Percentiles rank a stretch among this genome's conserved stretches.
Conservation (phyloP, 2,329 filamentous ascomycete genomes). For the Zasmidium citrigriseum region DNA sequence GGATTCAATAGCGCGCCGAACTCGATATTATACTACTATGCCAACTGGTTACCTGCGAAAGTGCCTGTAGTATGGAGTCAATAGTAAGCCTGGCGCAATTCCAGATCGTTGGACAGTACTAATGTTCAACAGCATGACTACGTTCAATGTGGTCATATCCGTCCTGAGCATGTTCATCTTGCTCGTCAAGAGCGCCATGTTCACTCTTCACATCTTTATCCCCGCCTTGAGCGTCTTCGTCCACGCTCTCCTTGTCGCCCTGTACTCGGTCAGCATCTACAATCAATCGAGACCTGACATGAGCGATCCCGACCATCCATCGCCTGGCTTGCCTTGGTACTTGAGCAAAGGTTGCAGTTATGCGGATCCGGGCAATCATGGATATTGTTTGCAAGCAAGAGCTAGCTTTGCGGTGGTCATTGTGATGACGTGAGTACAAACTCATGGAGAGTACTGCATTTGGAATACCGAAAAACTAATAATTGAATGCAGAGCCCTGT, state of each 20-base stretch:
- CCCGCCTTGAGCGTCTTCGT: slow-evolving; percentile 64
- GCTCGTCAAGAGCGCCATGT: slow-evolving; percentile 67
- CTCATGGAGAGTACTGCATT: neutral
- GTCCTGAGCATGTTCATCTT: slow-evolving; percentile 76
- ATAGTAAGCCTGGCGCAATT: slow-evolving; percentile 55
- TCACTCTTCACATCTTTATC: slow-evolving; percentile 70
- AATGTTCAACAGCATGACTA: slow-evolving; percentile 61
- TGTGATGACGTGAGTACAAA: slow-evolving; percentile 68
- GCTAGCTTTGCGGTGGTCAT: slow-evolving; percentile 64
- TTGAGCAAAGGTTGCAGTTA: slow-evolving; percentile 65
- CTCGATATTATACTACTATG: slow-evolving; percentile 70
- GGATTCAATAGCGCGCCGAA: slow-evolving; percentile 74
- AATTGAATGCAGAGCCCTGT: slow-evolving; percentile 54
- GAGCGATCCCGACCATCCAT: slow-evolving; percentile 63
- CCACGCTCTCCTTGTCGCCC: slow-evolving; percentile 58
- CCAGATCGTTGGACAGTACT: slow-evolving; percentile 5
- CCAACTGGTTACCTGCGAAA: slow-evolving; percentile 65
- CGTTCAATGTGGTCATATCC: slow-evolving; percentile 75
- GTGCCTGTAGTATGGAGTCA: slow-evolving; percentile 72
- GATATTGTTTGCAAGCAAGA: slow-evolving; percentile 69
- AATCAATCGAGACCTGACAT: slow-evolving; percentile 74
- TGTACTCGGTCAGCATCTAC: slow-evolving; percentile 68
- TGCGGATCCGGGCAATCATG: slow-evolving; percentile 50
- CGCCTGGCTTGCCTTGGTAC: slow-evolving; percentile 70
- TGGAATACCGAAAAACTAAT: slow-evolving; percentile 9